Base-by-base conservation (phyloP, 2,329 filamentous ascomycete genomes). In the Claviceps pazoutovae region DNA sequence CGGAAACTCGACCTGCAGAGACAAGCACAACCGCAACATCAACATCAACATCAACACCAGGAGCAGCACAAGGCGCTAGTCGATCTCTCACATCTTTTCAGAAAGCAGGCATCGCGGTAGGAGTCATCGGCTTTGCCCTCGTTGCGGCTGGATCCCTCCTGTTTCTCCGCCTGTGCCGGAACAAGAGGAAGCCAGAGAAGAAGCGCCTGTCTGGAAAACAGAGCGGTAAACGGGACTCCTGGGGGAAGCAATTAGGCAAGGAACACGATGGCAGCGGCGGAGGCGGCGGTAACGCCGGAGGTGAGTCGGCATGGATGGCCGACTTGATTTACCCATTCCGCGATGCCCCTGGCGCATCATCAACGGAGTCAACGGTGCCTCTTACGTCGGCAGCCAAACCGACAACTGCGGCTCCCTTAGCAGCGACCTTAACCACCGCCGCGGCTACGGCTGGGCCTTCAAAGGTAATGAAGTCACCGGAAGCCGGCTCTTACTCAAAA, bases 61-160 rank as follows among this genome's bases (percentile, higher is more conserved):
- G 51, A 5, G 56, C 57, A 13, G 56, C 54, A 19, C 53, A 54
- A n/a, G 50, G 51, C 14, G 26, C 46, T 19, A 46, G 46, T 6
- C 23, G 52, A 51, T 34, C 62, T 70, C 14, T 58, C 4, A 66
- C 56, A 34, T 68, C 66, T 6, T 65, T 65, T 4, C 75, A 81
- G 55, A 71, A 83, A 46, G 73, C 72, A 17, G 82, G 80, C 6
- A 80, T 85, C 53, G 68, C 74, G 1, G 68, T 80, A 4, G 82
- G 78, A 5, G 68, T 73, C 11, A 70, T 72, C 4, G 75, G 73
- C 4, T 73, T 72, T 1, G 65, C 74, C 3, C 62, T 71, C 4
- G 57, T 83, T 17, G 74, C 71, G 5, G 58, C 79, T 30, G 69
- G 68, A 4, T 60, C 76, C 13, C 70, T 80, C 23, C 57, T 77